Base-by-base conservation (phyloP, 768 basidiomycete genomes). In the Xerocomellus dryophilus region DNA sequence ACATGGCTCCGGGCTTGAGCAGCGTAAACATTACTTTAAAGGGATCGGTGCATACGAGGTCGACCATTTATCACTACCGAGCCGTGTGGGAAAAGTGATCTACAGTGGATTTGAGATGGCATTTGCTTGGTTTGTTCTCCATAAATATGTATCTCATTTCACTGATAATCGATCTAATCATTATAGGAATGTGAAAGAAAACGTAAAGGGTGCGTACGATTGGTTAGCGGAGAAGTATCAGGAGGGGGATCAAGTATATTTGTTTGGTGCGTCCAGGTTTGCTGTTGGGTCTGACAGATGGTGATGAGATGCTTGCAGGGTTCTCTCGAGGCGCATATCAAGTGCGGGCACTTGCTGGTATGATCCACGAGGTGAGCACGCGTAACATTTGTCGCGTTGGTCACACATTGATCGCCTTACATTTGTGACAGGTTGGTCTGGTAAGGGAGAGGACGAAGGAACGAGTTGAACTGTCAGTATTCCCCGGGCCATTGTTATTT, bases 261-360 rank as follows among this genome's bases (percentile, higher is more conserved):
- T 77, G 5, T 75, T 77, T 54, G 75, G 74, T 73, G 32, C 2
- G 64, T 48, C 25, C 15, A 21, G 7, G 27, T 36, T 25, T 25
- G 12, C 2, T 8, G n/a, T 10, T 21, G 0, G 4, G 10, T 40
- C 3, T 34, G 5, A 14, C 9, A 18, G 43, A 2, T 38, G 15
- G 5, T 23, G 10, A 4, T 29, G 29, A 34, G n/a, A 29, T 25
- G 0, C 1, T 48, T 35, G 1, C 42, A 76, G 75, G 75, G 2
- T 77, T 76, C 43, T 76, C 75, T 31, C 70, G 76, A 12, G 75
- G 75, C 0, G 75, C 74, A 6, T 76, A 74, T 54, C 74, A 75
- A 67, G 73, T 66, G 1, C 72, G 75, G 5, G 59, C 55, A 0
- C 50, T 77, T 5, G 71, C 75, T 1, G 69, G 59, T 8, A 72